Percentiles rank a stretch among this genome's conserved stretches.
Evolutionary conservation across 1,284 basidiomycete genomes (phyloP).

Genomic region (Cryptococcus hybrid): DNA sequence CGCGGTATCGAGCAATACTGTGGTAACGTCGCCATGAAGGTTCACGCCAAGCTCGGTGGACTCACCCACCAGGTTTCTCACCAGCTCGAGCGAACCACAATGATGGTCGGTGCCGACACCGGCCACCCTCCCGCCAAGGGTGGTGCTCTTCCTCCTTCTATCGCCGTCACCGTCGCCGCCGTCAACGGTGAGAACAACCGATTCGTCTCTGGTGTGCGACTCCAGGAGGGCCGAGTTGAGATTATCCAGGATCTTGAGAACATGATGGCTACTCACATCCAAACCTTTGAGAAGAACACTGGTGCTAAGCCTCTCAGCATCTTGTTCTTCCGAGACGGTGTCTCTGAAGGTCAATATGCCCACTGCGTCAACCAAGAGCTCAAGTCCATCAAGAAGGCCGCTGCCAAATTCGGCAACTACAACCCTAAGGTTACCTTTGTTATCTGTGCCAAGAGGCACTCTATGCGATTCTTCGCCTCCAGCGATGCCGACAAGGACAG

Average conservation of each 20-base stretch:
- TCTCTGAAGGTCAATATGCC: conserved; percentile 53
- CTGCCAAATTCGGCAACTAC: conserved; percentile 31
- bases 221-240: conserved; percentile 50
- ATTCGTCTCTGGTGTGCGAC: conserved; percentile 49
- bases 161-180: conserved; percentile 52
- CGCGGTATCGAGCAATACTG: conserved; percentile 35
- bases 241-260: conserved; percentile 30
- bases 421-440: conserved; percentile 49
- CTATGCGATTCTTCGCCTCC: conserved; percentile 51
- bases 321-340: conserved; percentile 54
- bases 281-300: conserved; percentile 33
- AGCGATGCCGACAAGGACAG: conserved; percentile 40
- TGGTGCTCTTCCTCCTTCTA: conserved; percentile 48
- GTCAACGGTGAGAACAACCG: conserved; percentile 43
- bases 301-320: conserved; percentile 45
- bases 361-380: conserved; percentile 50
- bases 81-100: conserved; percentile 43
- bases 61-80: conserved; percentile 47
- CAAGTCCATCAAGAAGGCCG: conserved; percentile 22
- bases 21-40: conserved; percentile 44
- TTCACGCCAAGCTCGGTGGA: conserved; percentile 54
- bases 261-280: conserved; percentile 36
- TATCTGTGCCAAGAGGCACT: conserved; percentile 50
- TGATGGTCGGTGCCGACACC: conserved; percentile 51
- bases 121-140: conserved; percentile 32